Conservation (phyloP, 805 yeast genomes). For the Candida krabiensis region DNA sequence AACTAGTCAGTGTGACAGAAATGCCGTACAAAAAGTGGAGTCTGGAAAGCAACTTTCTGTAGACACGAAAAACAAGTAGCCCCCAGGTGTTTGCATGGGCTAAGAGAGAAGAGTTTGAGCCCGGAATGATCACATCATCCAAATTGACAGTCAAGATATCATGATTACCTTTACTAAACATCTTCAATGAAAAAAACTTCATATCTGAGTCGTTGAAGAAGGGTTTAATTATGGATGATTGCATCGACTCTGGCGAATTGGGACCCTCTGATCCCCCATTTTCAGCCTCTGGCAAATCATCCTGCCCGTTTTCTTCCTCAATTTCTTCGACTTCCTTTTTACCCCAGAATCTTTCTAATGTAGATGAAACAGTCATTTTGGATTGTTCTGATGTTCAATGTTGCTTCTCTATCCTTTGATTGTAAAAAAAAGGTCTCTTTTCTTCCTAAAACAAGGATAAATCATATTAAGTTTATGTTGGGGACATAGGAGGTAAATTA, state of each 20-base stretch:
- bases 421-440: too few species aligned
- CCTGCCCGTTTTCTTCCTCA: too few species aligned
- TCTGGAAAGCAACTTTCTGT: constrained; percentile 15
- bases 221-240: constrained; percentile 32
- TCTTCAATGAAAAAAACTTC: constrained; percentile 19
- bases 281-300: constrained; percentile 6
- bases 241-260: constrained; percentile 17
- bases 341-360: background rate
- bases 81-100: constrained; percentile 12
- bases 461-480: too few species aligned
- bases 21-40: constrained; percentile 11
- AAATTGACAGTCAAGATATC: constrained; percentile 1
- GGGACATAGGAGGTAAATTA: too few species aligned
- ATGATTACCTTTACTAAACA: constrained; percentile 21
- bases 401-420: too few species aligned
- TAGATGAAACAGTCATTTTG: background rate
- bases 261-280: constrained; percentile 7
- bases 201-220: constrained; percentile 22
- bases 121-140: constrained; percentile 15
- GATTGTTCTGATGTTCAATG: background rate
- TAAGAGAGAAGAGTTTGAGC: constrained; percentile 20
- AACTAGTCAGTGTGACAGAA: background rate
- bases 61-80: constrained; percentile 13
- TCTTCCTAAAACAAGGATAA: constrained; percentile 1
- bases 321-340: constrained; percentile 1